Evolutionary conservation across 768 basidiomycete species (phyloP), one percentile per base, ranked within the genome.

Genomic region (Cystofilobasidium bisporidii): DNA sequence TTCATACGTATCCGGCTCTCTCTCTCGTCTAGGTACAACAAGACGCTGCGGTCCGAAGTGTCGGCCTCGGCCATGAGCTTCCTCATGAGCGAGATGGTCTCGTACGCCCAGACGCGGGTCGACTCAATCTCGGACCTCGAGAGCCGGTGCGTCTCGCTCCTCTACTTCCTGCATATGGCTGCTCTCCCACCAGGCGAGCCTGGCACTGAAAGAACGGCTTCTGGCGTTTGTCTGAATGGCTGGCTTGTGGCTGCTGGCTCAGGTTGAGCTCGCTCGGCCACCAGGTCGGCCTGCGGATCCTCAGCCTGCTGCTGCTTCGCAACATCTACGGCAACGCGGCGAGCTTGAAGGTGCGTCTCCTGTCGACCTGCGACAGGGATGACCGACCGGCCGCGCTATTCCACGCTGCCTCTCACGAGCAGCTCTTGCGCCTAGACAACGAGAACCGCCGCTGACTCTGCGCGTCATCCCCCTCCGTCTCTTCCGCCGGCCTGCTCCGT

Each of bases 21-120:
- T 24, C 3, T 22, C 55, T 30, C 18, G 15, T 8, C 8, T 32
- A 68, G 67, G 30, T 68, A 63, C 55, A 91, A 88, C 81, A 94
- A 92, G 81, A 86, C 89, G 2, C 85, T 89, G 50, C 82, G 84
- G 17, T 78, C 86, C 30, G 94, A 98, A 75, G 89, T 94, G 61
- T 87, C 88, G 20, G 81, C 85, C 6, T 82, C 86, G 3, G 87
- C 91, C 0, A 92, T 90, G 75, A 82, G 87, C 0, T 98, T 96
- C 75, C 81, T 98, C 66, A 92, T 97, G 78, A 88, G 88, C 5
- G 93, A 98, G 78, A 81, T 92, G 17, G 87, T 99, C 1, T 87
- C 92, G 76, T 98, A 98, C 78, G 94, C 91, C 1, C 96, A 98
- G 79, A 92, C 90, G 74, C 84, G 91, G 62, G 94, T 97, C 61